Base-by-base conservation (phyloP, 352 stramenopile species). In the Globisporangium splendens region DNA sequence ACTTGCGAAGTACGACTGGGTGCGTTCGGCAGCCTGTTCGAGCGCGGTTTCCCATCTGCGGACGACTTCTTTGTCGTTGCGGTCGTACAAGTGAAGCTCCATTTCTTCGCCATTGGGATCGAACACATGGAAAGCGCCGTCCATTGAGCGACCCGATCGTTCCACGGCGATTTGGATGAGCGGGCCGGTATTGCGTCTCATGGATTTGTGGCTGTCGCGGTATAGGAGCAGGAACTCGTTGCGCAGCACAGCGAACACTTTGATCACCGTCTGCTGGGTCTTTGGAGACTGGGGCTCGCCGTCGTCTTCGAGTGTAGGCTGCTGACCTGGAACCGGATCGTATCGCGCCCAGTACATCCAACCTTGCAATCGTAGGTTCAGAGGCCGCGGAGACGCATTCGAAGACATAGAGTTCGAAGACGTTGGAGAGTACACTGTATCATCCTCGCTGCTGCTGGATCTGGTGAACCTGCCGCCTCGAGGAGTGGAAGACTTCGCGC, bases 1-100 rank as follows among this genome's bases (percentile, higher is more conserved):
- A 11, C 62, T 72, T n/a, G 63, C 59, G 38, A 92, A 88, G 56
- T 92, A 76, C 14, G 74, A 62, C 31, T 77, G 66, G 3, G 82
- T 92, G 20, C 88, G 66, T 39, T 83, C 77, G 0, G 66, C 61
- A 6, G 82, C 82, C 21, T 84, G 72, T 54, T 88, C 77, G 1
- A 92, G 65, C 11, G 76, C 73, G 3, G 78, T 52, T 31, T 70
- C 60, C 82, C 82, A 92, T 13, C 57, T 52, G 20, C 58, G 35
- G 20, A 61, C 49, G 3, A 46, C 55, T 8, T 58, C 46, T 8
- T 58, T 54, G 59, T 92, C 72, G 7, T 72, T 42, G 15, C 79
- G 72, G 47, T 76, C 50, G 67, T 68, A 75, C 61, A 84, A 44
- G 59, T 76, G 57, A 59, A 86, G 60, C 70, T 76, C 63, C 62